phyloP scores from a whole-genome alignment of 345 rosid genomes.

The Anastatica hierochuntica region DNA sequence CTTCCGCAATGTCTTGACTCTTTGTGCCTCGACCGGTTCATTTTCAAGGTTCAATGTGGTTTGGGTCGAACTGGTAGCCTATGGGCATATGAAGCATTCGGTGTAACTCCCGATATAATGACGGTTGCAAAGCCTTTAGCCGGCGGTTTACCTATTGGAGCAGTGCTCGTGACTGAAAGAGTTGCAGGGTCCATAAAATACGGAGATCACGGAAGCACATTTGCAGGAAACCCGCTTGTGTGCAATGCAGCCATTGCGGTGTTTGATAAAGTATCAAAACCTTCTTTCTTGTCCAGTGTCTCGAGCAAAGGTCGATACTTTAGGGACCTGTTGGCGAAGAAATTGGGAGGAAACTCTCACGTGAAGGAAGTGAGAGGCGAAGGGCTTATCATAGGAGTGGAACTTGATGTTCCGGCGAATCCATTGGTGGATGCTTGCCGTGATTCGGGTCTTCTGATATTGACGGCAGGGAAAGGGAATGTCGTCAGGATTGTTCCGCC shows the following conservation, averaged over 20 bases:
- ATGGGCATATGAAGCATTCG: conserved; percentile 71
- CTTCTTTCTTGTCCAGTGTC: conserved; percentile 63
- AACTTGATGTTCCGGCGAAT: conserved; percentile 54
- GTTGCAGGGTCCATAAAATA: conserved; percentile 56
- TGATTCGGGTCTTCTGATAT: conserved; percentile 53
- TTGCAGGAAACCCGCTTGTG: conserved; percentile 75
- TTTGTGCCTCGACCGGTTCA: too few relatives aligned
- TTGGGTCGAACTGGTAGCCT: conserved; percentile 72
- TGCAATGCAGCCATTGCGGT: conserved; percentile 61
- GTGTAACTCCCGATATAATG: conserved; percentile 74
- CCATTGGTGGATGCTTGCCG: conserved; percentile 67
- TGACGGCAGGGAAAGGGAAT: conserved; percentile 83
- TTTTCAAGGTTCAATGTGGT: conserved; percentile 68
- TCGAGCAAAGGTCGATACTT: conserved; percentile 56
- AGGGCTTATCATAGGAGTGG: conserved; percentile 79
- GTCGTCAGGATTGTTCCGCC: conserved; percentile 87
- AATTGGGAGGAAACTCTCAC: conserved; percentile 52
- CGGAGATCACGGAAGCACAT: conserved; percentile 93
- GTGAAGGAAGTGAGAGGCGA: conserved; percentile 79
- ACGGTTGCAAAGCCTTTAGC: conserved; percentile 96
- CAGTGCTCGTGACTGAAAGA: conserved; percentile 59
- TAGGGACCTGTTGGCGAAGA: conserved; percentile 42
- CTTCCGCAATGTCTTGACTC: too few relatives aligned
- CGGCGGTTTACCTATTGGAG: conserved; percentile 89
- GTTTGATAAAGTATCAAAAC: conserved; percentile 60